Conservation (phyloP, 2,329 filamentous ascomycete species). For the Rutstroemia sp. region DNA sequence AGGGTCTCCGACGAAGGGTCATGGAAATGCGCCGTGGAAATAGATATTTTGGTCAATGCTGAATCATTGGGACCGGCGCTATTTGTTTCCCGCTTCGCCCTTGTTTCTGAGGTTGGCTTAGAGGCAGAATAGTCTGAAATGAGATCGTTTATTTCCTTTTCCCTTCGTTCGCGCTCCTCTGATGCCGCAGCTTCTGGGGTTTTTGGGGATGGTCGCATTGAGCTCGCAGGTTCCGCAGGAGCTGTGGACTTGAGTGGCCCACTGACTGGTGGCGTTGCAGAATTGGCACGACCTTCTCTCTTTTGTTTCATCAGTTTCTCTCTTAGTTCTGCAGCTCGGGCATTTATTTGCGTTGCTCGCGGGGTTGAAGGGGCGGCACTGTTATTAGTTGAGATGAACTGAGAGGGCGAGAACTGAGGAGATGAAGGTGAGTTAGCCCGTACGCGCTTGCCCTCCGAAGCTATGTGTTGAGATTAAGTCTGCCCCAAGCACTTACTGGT, state of each 20-base stretch:
- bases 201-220: constrained; percentile 16
- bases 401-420: constrained; percentile 19
- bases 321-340: constrained; percentile 28
- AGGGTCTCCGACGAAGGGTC: constrained; percentile 20
- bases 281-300: constrained; percentile 17
- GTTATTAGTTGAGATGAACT: constrained; percentile 14
- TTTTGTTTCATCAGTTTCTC: constrained; percentile 24
- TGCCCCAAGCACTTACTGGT: constrained; percentile 20
- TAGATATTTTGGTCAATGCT: not conserved
- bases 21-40: constrained; percentile 15
- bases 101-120: constrained; percentile 14
- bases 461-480: not conserved
- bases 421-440: constrained; percentile 12
- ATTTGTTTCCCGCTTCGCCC: constrained; percentile 13
- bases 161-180: constrained; percentile 14
- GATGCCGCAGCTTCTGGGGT: constrained; percentile 4
- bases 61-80: not conserved
- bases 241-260: constrained; percentile 1
- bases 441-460: constrained; percentile 6
- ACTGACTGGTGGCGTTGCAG: constrained; percentile 20
- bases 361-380: constrained; percentile 9
- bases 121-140: constrained; percentile 23
- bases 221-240: constrained; percentile 13
- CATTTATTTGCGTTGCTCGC: constrained; percentile 21
- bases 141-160: constrained; percentile 22